A percentile compares a stretch with the other conserved stretches of the same genome.
Conservation (phyloP, 768 basidiomycete species). For the Boletus coccyginus region DNA sequence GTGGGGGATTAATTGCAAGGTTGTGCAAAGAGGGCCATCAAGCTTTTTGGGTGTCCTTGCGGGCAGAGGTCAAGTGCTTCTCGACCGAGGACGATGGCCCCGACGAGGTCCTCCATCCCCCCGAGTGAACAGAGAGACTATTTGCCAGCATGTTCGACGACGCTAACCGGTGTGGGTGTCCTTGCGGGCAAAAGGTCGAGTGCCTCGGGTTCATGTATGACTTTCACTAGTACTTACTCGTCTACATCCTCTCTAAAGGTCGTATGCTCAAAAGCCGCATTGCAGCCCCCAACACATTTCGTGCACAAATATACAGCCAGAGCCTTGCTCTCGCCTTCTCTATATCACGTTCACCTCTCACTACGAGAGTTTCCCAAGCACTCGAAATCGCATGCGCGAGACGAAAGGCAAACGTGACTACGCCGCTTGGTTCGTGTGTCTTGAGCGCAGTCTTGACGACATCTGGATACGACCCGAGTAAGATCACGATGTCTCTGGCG, state of each 20-base stretch:
- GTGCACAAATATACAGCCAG: conserved; percentile 85
- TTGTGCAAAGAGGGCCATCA: too few relatives aligned
- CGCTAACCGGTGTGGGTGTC: too few relatives aligned
- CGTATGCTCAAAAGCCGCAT: conserved; percentile 87
- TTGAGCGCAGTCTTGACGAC: conserved; percentile 83
- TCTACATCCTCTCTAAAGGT: conserved; percentile 90
- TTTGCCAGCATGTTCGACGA: too few relatives aligned
- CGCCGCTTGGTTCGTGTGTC: conserved; percentile 83
- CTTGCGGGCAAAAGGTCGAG: too few relatives aligned
- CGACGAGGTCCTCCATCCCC: too few relatives aligned
- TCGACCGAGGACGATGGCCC: too few relatives aligned
- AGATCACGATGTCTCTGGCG: conserved; percentile 80
- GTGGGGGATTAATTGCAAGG: too few relatives aligned
- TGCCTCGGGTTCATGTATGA: too few relatives aligned
- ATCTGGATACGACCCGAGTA: conserved; percentile 90
- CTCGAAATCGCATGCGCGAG: conserved; percentile 85
- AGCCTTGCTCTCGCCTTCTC: conserved; percentile 81
- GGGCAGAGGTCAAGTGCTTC: too few relatives aligned
- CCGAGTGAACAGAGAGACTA: too few relatives aligned
- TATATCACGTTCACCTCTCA: conserved; percentile 75
- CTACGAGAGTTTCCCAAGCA: conserved; percentile 89
- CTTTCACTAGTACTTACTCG: too few relatives aligned
- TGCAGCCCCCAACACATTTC: conserved; percentile 84
- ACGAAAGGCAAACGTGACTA: conserved; percentile 88
- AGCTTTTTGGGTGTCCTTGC: too few relatives aligned